Base-by-base conservation (phyloP, 495 filamentous ascomycete genomes). In the Choiromyces venosus region DNA sequence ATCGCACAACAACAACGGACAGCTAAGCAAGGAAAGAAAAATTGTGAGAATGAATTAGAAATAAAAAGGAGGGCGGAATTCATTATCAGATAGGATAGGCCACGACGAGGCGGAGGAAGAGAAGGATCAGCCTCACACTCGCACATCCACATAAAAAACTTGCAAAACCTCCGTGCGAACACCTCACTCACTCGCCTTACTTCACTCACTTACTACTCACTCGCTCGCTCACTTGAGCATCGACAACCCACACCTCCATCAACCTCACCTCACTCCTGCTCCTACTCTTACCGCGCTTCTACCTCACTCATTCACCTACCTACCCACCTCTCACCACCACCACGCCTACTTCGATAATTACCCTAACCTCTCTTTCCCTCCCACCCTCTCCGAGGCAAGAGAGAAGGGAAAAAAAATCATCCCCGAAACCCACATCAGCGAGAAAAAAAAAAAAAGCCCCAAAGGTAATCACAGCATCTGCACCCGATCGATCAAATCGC, bases 401-500 rank as follows among this genome's bases (percentile, higher is more conserved):
- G 52, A 29, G n/a, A n/a, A n/a, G 52, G n/a, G 52, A 61, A 42
- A 42, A 42, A 42, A 12, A 42, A 42, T 16, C 14, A 42, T 16
- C 0, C n/a, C n/a, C n/a, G n/a, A 4, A 29, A 61, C 29, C 52
- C 52, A 61, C 52, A 61, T 61, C 52, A 61, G n/a, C 52, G 29
- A 61, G 29, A 61, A 61, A 61, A 29, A 52, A 52, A 52, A 61
- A 29, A 56, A 61, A 61, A 10, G 52, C 16, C 52, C 52, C n/a
- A 61, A 61, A 61, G 52, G 9, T 61, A 61, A 61, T 61, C 52
- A 61, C 52, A 61, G 52, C 52, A 61, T 61, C 52, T 77, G 75
- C 75, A 77, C 75, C 66, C 71, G 75, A 77, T 77, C 75, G 75
- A 77, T 77, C 75, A 77, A 77, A 77, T 77, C 75, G 75, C 75